A percentile compares a stretch with the other conserved stretches of the same genome.
Evolutionary conservation across 129 eudicot genomes (phyloP).

Genomic region (Lonicera japonica): DNA sequence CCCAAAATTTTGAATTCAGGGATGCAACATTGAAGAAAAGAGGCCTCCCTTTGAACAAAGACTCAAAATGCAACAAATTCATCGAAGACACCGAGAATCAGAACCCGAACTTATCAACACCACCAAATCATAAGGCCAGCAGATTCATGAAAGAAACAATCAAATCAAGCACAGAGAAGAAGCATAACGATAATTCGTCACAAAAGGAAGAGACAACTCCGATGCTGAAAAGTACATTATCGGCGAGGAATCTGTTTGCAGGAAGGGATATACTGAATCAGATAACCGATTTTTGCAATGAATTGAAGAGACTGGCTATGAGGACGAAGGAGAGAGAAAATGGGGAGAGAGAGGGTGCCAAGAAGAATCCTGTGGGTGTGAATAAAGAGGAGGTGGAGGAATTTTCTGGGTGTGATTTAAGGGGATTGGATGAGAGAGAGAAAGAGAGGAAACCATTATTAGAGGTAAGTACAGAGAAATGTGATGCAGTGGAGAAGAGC

Average conservation of each 20-base stretch:
- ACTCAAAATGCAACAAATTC: slow-evolving; percentile 16
- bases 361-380: slow-evolving; percentile 13
- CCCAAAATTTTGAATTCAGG: slow-evolving; percentile 27
- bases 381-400: slow-evolving; percentile 6
- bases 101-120: slow-evolving; percentile 69
- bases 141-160: slow-evolving; percentile 45
- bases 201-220: slow-evolving; percentile 35
- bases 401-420: neutral
- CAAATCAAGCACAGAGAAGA: slow-evolving; percentile 75
- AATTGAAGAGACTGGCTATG: slow-evolving; percentile 67
- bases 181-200: slow-evolving; percentile 17
- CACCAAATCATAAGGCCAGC: slow-evolving; percentile 37
- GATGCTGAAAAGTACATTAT: slow-evolving; percentile 54
- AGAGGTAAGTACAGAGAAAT: slow-evolving; percentile 44
- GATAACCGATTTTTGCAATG: slow-evolving; percentile 75
- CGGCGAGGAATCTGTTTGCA: slow-evolving; percentile 69
- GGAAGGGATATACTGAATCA: slow-evolving; percentile 68
- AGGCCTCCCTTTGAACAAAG: slow-evolving; percentile 26
- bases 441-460: slow-evolving; percentile 73
- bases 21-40: slow-evolving; percentile 75
- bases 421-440: neutral
- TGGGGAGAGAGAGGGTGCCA: slow-evolving; percentile 17
- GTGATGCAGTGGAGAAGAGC: slow-evolving; percentile 26
- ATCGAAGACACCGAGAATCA: slow-evolving; percentile 66
- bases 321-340: slow-evolving; percentile 40